Conservation (phyloP, 1,284 basidiomycete genomes). For the Inonotus obliquus region DNA sequence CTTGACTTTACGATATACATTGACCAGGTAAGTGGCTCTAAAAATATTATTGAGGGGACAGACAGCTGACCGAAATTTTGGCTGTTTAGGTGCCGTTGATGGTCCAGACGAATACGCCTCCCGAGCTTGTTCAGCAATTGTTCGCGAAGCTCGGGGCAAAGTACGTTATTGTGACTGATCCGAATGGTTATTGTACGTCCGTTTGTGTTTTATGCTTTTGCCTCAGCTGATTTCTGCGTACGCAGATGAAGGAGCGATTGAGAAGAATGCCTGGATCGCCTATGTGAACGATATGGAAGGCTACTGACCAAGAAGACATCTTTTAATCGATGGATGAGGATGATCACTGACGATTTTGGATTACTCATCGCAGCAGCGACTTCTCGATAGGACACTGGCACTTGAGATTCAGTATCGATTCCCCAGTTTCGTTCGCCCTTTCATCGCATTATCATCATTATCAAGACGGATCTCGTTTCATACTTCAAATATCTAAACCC, state of each 20-base stretch:
- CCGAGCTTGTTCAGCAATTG: constrained; percentile 87
- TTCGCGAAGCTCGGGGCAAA: constrained; percentile 91
- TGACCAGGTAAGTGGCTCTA: constrained; percentile 63
- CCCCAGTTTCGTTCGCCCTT: not conserved
- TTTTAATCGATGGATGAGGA: not conserved
- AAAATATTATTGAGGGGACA: not conserved
- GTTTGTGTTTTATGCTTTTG: not conserved
- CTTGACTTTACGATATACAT: constrained; percentile 88
- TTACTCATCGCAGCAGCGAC: too few relatives aligned
- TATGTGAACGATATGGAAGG: constrained; percentile 37
- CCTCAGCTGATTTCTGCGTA: not conserved
- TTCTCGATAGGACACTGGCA: too few relatives aligned
- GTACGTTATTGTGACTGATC: constrained; percentile 82
- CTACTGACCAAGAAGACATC: not conserved
- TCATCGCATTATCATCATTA: too few relatives aligned
- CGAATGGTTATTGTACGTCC: constrained; percentile 75
- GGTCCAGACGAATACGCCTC: constrained; percentile 75
- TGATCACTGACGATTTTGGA: not conserved
- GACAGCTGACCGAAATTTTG: not conserved
- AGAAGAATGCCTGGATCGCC: constrained; percentile 49
- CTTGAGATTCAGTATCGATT: not conserved
- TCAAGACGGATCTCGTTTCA: not conserved
- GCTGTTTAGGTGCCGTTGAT: constrained; percentile 73
- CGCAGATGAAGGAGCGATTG: constrained; percentile 43
- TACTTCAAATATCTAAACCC: not conserved